Conservation (phyloP, 2,329 filamentous ascomycete species). For the Phaeosphaeriaceae sp. region DNA sequence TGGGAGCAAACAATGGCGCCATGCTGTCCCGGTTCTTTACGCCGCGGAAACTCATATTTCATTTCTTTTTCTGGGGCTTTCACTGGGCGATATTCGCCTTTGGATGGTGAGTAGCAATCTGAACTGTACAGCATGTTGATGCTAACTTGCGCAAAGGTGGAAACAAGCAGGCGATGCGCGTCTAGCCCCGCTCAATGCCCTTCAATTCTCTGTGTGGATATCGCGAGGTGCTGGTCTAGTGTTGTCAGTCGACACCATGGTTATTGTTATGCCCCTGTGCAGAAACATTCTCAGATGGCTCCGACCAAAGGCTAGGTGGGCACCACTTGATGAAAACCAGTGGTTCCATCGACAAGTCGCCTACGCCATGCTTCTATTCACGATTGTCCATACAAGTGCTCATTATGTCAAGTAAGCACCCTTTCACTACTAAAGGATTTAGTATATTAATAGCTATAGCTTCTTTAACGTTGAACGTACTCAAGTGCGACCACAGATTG, state of each 20-base stretch:
- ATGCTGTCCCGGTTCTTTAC: constrained; percentile 57
- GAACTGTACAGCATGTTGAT: constrained; percentile 9
- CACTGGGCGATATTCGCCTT: constrained; percentile 81
- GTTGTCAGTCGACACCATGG: constrained; percentile 79
- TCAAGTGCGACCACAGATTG: constrained; percentile 79
- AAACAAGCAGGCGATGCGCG: constrained; percentile 73
- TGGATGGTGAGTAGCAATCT: constrained; percentile 72
- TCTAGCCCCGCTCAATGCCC: constrained; percentile 77
- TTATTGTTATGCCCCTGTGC: constrained; percentile 95
- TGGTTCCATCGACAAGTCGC: constrained; percentile 98
- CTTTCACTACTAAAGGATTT: not conserved
- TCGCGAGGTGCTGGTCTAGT: constrained; percentile 91
- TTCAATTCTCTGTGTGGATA: constrained; percentile 92
- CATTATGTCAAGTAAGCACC: constrained; percentile 90
- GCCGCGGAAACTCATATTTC: constrained; percentile 75
- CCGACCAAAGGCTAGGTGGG: constrained; percentile 82
- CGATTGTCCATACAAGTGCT: constrained; percentile 73
- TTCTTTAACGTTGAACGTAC: constrained; percentile 93
- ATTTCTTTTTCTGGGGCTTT: constrained; percentile 79
- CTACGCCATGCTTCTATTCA: constrained; percentile 86
- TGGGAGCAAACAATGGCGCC: constrained; percentile 17
- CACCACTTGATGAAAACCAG: constrained; percentile 94
- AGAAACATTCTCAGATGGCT: constrained; percentile 84
- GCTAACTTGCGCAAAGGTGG: constrained; percentile 63
- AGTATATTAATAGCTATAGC: constrained; percentile 54